Conservation (phyloP, 306 rosid species). For the Quercus cerris region DNA sequence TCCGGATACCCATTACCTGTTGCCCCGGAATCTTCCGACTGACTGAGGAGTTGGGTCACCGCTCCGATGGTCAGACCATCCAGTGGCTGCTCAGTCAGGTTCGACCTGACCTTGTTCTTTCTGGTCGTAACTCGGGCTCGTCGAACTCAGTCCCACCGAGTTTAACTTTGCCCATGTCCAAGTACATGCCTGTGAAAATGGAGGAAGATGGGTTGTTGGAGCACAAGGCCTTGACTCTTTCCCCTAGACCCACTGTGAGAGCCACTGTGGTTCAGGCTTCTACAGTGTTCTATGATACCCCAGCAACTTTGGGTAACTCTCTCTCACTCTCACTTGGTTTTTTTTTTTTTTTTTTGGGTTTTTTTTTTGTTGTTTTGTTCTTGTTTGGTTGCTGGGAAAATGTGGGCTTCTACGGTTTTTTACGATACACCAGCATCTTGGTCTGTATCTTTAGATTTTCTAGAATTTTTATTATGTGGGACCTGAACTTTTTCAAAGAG, state of each 20-base stretch:
- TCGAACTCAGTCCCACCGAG: neutral
- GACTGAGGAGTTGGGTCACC: slow-evolving; percentile 25
- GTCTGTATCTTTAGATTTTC: neutral
- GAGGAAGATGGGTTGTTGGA: neutral
- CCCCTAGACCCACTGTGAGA: slow-evolving; percentile 48
- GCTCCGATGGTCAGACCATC: slow-evolving; percentile 22
- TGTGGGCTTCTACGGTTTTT: neutral
- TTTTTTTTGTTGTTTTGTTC: neutral
- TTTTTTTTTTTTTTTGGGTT: neutral
- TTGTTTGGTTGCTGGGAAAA: neutral
- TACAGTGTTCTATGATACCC: slow-evolving; percentile 80
- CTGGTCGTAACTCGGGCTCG: neutral
- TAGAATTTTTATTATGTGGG: neutral
- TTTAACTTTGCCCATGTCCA: too few species aligned
- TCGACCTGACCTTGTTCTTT: slow-evolving; percentile 21
- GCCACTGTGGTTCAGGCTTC: slow-evolving; percentile 94
- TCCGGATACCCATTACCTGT: slow-evolving; percentile 18
- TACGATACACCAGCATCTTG: too few species aligned
- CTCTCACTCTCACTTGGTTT: neutral
- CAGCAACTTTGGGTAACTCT: slow-evolving; percentile 67
- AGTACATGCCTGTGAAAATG: neutral
- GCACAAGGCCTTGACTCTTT: slow-evolving; percentile 30
- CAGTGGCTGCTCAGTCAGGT: slow-evolving; percentile 26
- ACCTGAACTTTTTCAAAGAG: neutral
- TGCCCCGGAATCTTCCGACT: slow-evolving; percentile 26